Evolutionary conservation across 495 filamentous ascomycete species (phyloP), one percentile per base, ranked within the genome.

Genomic region (Hyphodiscus hymeniophilus): DNA sequence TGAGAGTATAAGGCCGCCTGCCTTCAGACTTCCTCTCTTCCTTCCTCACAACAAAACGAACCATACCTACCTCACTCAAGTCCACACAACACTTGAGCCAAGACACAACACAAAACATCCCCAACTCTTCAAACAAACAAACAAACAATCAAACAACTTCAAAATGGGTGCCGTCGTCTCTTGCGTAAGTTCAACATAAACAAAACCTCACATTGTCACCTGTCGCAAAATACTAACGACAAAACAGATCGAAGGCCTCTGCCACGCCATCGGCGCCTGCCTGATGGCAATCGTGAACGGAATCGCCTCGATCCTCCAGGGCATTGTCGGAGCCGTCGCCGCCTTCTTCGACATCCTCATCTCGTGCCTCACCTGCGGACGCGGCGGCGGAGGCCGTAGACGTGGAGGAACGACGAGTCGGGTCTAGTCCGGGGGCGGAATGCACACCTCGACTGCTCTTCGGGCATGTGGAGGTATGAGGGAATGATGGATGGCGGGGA

Each of bases 161-260:
- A 86, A 70, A 62, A 97, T 97, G 91, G 91, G 91, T 71, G 90
- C 87, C 69, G 86, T 96, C 64, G 77, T 94, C 50, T 95, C 89
- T 67, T 95, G 91, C 59, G 91, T 97, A 90, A 56, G 89, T 82
- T 11, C 17, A 10, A 15, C n/a, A 18, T 40, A n/a, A n/a, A n/a
- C n/a, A n/a, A n/a, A n/a, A n/a, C 31, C 31, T 34, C 1, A 11
- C 31, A 11, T 2, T 6, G 12, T 5, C 48, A n/a, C n/a, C n/a
- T n/a, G n/a, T n/a, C n/a, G n/a, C n/a, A 22, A 11, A 32, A 31
- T 10, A 38, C 17, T 21, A 13, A 48, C 47, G 18, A 0, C 24
- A 18, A 22, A 50, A 56, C 61, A 97, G 91, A 81, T 97, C 65
- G 56, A 77, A 63, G 68, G 71, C 65, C 67, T 92, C 69, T 80